Conservation (phyloP, 225 moss, liverwort and hornwort species). For the Physcomitrium patens region DNA sequence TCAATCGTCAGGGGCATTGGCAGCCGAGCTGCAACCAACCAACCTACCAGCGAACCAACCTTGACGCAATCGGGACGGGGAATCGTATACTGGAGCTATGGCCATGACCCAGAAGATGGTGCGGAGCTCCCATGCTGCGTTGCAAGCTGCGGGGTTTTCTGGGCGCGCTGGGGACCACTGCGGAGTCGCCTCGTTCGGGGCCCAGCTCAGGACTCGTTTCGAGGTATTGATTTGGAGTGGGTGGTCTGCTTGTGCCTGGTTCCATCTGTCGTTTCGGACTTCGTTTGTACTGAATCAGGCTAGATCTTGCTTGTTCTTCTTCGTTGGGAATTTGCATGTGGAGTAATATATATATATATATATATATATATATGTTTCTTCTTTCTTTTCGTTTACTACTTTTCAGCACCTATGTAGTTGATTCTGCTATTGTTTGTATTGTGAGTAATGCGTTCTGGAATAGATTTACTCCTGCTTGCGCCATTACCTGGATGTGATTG, state of each 20-base stretch:
- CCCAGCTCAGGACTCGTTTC: conserved; percentile 23
- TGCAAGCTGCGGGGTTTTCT: conserved; percentile 18
- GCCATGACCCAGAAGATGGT: conserved; percentile 36
- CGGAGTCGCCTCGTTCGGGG: conserved; percentile 15
- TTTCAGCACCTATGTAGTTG: neutral
- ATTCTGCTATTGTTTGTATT: neutral
- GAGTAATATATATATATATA: no score
- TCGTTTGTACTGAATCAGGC: neutral
- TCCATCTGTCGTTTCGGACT: neutral
- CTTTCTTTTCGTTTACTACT: no score
- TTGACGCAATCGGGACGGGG: no score
- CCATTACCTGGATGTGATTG: neutral
- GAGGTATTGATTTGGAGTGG: conserved; percentile 20
- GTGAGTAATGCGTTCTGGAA: neutral
- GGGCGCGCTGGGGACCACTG: conserved; percentile 11
- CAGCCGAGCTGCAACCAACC: no score
- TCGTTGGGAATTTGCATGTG: no score
- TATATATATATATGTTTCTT: no score
- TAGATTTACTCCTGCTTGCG: neutral
- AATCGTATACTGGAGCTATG: neutral
- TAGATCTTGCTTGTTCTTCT: no score
- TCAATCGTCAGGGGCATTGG: neutral
- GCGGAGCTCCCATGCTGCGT: conserved; percentile 27
- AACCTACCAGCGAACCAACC: no score
- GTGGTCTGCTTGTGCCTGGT: no score